Base-by-base conservation (phyloP, 2,329 filamentous ascomycete species). In the Ilyonectria sp. region DNA sequence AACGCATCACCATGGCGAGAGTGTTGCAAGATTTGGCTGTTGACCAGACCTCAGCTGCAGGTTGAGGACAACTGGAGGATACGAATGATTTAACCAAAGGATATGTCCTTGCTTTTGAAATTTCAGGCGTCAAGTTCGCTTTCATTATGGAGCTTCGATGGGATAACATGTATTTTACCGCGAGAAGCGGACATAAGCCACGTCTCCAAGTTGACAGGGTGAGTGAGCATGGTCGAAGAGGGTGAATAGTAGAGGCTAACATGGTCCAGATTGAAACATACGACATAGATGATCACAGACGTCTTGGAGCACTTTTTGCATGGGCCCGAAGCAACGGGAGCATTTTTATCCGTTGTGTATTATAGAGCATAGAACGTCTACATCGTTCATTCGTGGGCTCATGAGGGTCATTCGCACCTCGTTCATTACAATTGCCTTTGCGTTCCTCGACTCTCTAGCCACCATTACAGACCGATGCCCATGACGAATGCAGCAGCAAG, bases 1-100 rank as follows among this genome's bases (percentile, higher is more conserved):
- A 88, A 60, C 83, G 88, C 33, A 86, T 89, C 69, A 87, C 85
- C 21, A 89, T 87, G 84, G 81, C 82, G n/a, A 82, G 82, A 49
- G 82, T 89, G 26, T 76, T 87, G 65, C 79, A 77, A 65, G 84
- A 87, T 69, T 67, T 88, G 49, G 78, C 81, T 62, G 65, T 69
- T 2, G 80, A 79, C 40, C 68, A 76, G 46, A 54, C 56, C 55
- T 49, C 57, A 13, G 55, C 59, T 44, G 63, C 54, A 7, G 66
- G 66, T 58, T 73, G 68, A 73, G 23, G 44, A 10, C 33, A 13
- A 40, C n/a, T 2, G 29, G 13, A 56, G 13, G 40, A 8, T n/a
- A n/a, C 52, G 64, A 11, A 55, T 6, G 56, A 60, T 54, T 70
- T 72, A 52, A 58, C 47, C 44, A 37, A 50, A 44, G 49, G 43